phyloP scores from a whole-genome alignment of 2,329 filamentous ascomycete species.

The Aureobasidium sp. region DNA sequence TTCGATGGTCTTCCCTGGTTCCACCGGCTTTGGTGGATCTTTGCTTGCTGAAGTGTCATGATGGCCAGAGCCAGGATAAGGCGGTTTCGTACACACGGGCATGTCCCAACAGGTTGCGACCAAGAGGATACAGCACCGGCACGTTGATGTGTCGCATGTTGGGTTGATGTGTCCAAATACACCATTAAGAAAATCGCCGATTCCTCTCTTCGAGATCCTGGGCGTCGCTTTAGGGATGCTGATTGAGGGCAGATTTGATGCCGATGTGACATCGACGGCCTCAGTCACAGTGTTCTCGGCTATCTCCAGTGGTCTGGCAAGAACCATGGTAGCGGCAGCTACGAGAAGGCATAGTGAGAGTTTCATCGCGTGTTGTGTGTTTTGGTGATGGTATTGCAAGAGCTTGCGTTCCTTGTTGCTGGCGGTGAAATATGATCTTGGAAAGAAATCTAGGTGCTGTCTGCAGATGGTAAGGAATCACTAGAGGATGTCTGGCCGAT shows the following conservation, averaged over 20 bases:
- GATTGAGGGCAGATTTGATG: not conserved
- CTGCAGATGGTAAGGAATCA: too few species aligned
- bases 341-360: not conserved
- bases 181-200: not conserved
- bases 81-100: not conserved
- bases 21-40: too few species aligned
- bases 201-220: not conserved
- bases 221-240: not conserved
- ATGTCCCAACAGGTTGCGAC: not conserved
- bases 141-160: not conserved
- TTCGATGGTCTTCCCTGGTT: not conserved
- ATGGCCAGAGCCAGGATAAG: not conserved
- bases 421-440: too few species aligned
- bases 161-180: not conserved
- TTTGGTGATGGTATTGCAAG: too few species aligned
- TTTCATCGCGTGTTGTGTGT: not conserved
- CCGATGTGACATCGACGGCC: not conserved
- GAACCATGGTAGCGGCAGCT: not conserved
- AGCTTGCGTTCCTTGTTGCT: too few species aligned
- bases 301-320: not conserved
- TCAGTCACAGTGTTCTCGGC: not conserved
- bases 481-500: too few species aligned
- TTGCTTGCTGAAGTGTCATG: not conserved
- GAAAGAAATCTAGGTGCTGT: too few species aligned
- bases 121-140: not conserved